phyloP scores from a whole-genome alignment of 805 yeast genomes.

The Nakazawaea anatomiae region DNA sequence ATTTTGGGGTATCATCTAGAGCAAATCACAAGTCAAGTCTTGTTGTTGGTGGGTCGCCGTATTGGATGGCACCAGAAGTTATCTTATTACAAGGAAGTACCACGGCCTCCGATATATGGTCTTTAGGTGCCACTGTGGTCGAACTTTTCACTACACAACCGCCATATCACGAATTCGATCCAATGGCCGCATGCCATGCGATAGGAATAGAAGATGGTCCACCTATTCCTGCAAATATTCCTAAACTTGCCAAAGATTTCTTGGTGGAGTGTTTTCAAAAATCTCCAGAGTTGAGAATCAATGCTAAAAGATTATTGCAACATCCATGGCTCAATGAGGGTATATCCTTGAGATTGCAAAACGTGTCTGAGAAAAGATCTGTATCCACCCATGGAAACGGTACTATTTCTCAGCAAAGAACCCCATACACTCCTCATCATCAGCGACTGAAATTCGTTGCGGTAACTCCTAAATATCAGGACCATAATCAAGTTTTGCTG shows the following conservation, averaged over 20 bases:
- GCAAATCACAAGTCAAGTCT: conserved; percentile 18
- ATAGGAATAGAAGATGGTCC: conserved; percentile 73
- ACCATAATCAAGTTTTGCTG: background rate
- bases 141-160: conserved; percentile 85
- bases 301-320: conserved; percentile 47
- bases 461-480: conserved; percentile 3
- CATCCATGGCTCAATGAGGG: conserved; percentile 68
- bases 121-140: conserved; percentile 89
- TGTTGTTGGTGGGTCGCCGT: conserved; percentile 77
- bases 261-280: conserved; percentile 64
- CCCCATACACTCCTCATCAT: background rate
- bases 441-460: background rate
- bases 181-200: conserved; percentile 78
- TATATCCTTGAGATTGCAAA: conserved; percentile 33
- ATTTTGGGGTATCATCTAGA: conserved; percentile 70
- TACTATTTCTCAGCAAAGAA: background rate
- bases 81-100: conserved; percentile 80
- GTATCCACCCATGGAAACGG: background rate
- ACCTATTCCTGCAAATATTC: conserved; percentile 51
- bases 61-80: conserved; percentile 99
- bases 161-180: conserved; percentile 72
- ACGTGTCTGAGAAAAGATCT: background rate
- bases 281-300: conserved; percentile 52
- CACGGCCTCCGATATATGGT: conserved; percentile 88
- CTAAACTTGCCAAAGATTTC: conserved; percentile 45